Percentiles rank a stretch among this genome's conserved stretches.
phyloP scores from a whole-genome alignment of 2,329 filamentous ascomycete species.

The Metarhizium rileyi region DNA sequence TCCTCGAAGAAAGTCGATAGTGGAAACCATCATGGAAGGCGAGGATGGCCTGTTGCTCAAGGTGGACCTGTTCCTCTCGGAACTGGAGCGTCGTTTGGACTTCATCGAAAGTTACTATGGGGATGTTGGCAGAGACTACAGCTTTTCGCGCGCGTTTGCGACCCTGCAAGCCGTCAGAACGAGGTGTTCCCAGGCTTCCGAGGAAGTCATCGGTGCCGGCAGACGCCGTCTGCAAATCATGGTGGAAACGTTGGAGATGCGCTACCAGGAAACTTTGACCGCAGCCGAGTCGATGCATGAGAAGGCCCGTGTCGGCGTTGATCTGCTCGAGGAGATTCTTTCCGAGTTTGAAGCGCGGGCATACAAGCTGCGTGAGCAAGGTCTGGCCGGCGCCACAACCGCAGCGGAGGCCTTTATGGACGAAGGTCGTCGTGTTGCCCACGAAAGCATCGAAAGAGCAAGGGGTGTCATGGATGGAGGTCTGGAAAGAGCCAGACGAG shows the following conservation, averaged over 20 bases:
- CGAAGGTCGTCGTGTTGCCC: slow-evolving; percentile 69
- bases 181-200: slow-evolving; percentile 81
- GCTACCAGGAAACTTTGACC: slow-evolving; percentile 77
- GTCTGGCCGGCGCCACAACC: slow-evolving; percentile 55
- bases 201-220: slow-evolving; percentile 80
- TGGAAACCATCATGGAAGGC: slow-evolving; percentile 50
- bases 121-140: slow-evolving; percentile 72
- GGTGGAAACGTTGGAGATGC: slow-evolving; percentile 81
- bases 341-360: slow-evolving; percentile 77
- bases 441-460: slow-evolving; percentile 66
- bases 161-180: slow-evolving; percentile 81
- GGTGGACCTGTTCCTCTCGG: slow-evolving; percentile 72
- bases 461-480: slow-evolving; percentile 71
- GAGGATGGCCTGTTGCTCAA: slow-evolving; percentile 53
- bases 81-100: slow-evolving; percentile 78
- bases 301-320: slow-evolving; percentile 80
- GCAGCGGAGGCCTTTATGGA: slow-evolving; percentile 65
- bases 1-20: slow-evolving; percentile 48
- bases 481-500: slow-evolving; percentile 71
- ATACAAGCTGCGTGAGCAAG: slow-evolving; percentile 68
- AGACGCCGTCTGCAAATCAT: slow-evolving; percentile 76
- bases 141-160: slow-evolving; percentile 74
- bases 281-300: slow-evolving; percentile 83
- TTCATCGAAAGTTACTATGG: slow-evolving; percentile 86
- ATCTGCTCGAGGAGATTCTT: slow-evolving; percentile 76